These are phyloP conservation scores for Leucocoprinus birnbaumii DNA, from an alignment of 768 basidiomycete species.

Conservation along the genomic window DNA sequence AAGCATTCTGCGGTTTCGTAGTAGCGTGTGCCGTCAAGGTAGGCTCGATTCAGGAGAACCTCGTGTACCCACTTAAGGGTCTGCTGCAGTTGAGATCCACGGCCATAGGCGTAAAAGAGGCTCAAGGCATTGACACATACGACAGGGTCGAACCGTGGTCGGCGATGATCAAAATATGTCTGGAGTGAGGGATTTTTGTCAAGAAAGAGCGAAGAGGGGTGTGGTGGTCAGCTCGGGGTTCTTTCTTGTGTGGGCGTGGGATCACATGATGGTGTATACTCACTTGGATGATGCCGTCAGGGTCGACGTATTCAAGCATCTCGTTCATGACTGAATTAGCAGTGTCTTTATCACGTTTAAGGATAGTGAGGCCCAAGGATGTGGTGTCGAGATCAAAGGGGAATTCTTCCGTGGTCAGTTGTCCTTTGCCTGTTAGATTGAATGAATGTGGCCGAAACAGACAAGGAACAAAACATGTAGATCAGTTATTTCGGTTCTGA, in stretches of 20 bases:
- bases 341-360: slow-evolving; percentile 26
- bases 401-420: slow-evolving; percentile 45
- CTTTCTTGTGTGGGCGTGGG: not conserved
- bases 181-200: slow-evolving; percentile 14
- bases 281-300: slow-evolving; percentile 51
- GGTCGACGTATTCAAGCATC: slow-evolving; percentile 47
- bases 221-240: not conserved
- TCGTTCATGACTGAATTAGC: slow-evolving; percentile 50
- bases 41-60: slow-evolving; percentile 49
- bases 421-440: slow-evolving; percentile 28
- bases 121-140: slow-evolving; percentile 49
- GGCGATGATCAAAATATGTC: slow-evolving; percentile 51
- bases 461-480: not conserved
- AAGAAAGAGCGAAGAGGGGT: not conserved
- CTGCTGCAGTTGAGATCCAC: slow-evolving; percentile 39
- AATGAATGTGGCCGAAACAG: not conserved
- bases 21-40: slow-evolving; percentile 53
- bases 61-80: slow-evolving; percentile 49
- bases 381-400: slow-evolving; percentile 60
- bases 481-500: slow-evolving; percentile 8
- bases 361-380: slow-evolving; percentile 47
- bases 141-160: slow-evolving; percentile 51
- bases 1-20: slow-evolving; percentile 52
- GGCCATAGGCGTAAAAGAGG: slow-evolving; percentile 47
- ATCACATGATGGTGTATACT: slow-evolving; percentile 2